These are phyloP conservation scores for Yamadazyma phyllophila DNA, from an alignment of 805 yeast species.

Conservation along the genomic window DNA sequence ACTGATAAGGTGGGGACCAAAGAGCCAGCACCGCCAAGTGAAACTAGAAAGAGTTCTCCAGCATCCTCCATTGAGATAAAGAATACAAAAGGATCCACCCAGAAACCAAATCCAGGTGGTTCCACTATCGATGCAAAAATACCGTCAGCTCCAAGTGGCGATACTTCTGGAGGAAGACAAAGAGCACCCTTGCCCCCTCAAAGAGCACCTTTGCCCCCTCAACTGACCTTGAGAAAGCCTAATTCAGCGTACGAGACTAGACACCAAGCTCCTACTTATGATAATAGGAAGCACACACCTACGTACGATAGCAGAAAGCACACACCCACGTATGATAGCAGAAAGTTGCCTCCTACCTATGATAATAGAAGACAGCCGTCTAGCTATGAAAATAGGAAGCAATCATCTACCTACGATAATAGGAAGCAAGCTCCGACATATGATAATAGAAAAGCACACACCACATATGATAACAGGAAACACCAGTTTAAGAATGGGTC, in stretches of 20 bases:
- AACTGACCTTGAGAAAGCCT: conserved; percentile 8
- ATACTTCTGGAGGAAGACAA: background rate
- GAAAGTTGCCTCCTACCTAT: background rate
- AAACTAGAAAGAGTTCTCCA: too few relatives aligned
- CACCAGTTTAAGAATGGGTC: too few relatives aligned
- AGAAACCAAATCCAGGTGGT: too few relatives aligned
- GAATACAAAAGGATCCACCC: too few relatives aligned
- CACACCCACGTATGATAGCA: background rate
- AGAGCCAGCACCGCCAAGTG: too few relatives aligned
- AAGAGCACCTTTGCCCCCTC: conserved; percentile 8
- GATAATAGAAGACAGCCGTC: background rate
- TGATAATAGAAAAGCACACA: conserved; percentile 1
- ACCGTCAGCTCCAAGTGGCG: too few relatives aligned
- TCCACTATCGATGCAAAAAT: too few relatives aligned
- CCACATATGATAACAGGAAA: too few relatives aligned
- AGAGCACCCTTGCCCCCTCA: conserved; percentile 9
- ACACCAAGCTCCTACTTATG: conserved; percentile 4
- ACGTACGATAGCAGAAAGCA: conserved; percentile 7
- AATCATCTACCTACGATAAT: background rate
- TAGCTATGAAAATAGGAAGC: background rate
- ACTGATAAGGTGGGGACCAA: too few relatives aligned
- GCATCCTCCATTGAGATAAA: too few relatives aligned
- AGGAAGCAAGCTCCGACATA: background rate
- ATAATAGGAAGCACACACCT: conserved; percentile 1
- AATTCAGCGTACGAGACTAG: background rate